Conservation (phyloP, 2,329 filamentous ascomycete genomes). For the Cladophialophora immunda region DNA sequence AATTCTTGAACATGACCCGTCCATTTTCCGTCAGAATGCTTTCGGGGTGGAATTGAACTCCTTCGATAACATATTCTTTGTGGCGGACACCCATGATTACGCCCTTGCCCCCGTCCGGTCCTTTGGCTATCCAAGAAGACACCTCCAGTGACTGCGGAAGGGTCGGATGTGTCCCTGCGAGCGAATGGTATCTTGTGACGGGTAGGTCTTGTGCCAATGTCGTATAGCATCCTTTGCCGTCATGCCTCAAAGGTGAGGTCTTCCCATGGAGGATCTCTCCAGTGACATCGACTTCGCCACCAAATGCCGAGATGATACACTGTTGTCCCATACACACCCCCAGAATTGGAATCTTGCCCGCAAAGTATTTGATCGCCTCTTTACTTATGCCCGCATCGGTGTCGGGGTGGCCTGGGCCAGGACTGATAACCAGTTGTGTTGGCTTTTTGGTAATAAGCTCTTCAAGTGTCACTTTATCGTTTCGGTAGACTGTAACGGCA, state of each 20-base stretch:
- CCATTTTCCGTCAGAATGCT: slow-evolving; percentile 94
- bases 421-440: slow-evolving; percentile 93
- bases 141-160: slow-evolving; percentile 87
- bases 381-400: slow-evolving; percentile 94
- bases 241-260: slow-evolving; percentile 88
- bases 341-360: slow-evolving; percentile 91
- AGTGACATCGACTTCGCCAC: slow-evolving; percentile 88
- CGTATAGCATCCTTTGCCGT: slow-evolving; percentile 88
- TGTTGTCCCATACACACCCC: slow-evolving; percentile 99
- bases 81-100: slow-evolving; percentile 98
- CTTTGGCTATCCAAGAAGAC: slow-evolving; percentile 84
- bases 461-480: slow-evolving; percentile 87
- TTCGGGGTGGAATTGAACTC: slow-evolving; percentile 97
- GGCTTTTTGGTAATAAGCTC: slow-evolving; percentile 84
- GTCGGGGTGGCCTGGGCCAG: slow-evolving; percentile 89
- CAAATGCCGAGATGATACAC: slow-evolving; percentile 94
- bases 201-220: slow-evolving; percentile 81
- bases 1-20: slow-evolving; percentile 89
- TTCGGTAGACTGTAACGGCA: slow-evolving; percentile 85
- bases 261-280: slow-evolving; percentile 98
- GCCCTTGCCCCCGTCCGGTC: slow-evolving; percentile 77
- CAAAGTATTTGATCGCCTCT: slow-evolving; percentile 88
- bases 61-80: slow-evolving; percentile 89
- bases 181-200: slow-evolving; percentile 94
- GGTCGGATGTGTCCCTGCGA: slow-evolving; percentile 89